These are phyloP conservation scores for Phytopythium kandeliae DNA, from an alignment of 352 stramenopile genomes.

Conservation along the genomic window DNA sequence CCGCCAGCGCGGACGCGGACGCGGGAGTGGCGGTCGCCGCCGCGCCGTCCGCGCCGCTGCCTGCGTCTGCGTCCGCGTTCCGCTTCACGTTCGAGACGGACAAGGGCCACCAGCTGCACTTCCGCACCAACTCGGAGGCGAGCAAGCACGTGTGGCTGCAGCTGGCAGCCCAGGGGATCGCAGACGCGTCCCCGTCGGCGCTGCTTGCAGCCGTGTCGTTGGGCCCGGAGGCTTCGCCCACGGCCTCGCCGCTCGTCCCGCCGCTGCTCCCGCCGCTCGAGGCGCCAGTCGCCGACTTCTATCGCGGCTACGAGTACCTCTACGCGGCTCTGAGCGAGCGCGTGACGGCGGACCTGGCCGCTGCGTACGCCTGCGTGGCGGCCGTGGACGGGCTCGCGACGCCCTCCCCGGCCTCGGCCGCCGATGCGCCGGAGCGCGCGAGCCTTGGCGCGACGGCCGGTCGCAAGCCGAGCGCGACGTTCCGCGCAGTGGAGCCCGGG, in stretches of 20 bases:
- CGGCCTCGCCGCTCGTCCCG: background rate
- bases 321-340: constrained; percentile 54
- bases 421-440: too few species aligned
- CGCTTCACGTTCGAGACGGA: constrained; percentile 79
- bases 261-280: constrained; percentile 3
- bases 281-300: constrained; percentile 51
- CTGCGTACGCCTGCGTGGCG: background rate
- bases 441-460: too few species aligned
- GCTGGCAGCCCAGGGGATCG: constrained; percentile 56
- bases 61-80: constrained; percentile 35
- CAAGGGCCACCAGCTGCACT: constrained; percentile 82
- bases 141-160: constrained; percentile 81
- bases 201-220: constrained; percentile 21
- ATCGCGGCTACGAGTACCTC: constrained; percentile 69
- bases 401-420: too few species aligned
- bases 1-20: constrained; percentile 1
- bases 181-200: constrained; percentile 34
- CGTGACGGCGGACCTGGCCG: constrained; percentile 32
- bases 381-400: constrained; percentile 7
- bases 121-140: constrained; percentile 78
- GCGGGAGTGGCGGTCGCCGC: too few species aligned
- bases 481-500: constrained; percentile 41
- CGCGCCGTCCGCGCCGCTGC: background rate
- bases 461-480: constrained; percentile 34
- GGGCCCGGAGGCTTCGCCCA: constrained; percentile 13